A percentile compares a stretch with the other conserved stretches of the same genome.
Evolutionary conservation across 1,139 yeast genomes (phyloP).

Genomic region (Zygoascus sp.): DNA sequence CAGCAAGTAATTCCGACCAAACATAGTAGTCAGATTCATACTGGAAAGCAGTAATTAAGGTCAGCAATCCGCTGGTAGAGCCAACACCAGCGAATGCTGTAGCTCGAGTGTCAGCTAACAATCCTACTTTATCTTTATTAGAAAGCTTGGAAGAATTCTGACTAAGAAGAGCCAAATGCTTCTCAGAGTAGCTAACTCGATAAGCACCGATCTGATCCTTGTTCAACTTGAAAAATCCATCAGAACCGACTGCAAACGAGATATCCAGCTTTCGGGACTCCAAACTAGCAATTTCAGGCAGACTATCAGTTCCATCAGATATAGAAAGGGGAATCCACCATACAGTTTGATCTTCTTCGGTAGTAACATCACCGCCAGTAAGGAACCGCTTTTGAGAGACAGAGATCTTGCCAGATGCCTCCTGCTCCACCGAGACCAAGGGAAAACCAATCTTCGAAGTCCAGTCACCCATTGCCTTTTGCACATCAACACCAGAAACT

Average conservation of each 20-base stretch:
- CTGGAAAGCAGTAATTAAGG: conserved; percentile 42
- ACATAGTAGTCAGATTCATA: conserved; percentile 53
- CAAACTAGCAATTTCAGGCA: conserved; percentile 18
- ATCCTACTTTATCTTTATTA: conserved; percentile 59
- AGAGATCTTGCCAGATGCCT: conserved; percentile 42
- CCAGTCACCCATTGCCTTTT: conserved; percentile 73
- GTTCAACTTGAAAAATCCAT: conserved; percentile 51
- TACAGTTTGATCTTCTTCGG: conserved; percentile 63
- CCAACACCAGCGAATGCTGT: conserved; percentile 57
- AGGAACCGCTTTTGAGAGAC: conserved; percentile 72
- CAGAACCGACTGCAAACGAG: conserved; percentile 26
- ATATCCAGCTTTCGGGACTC: conserved; percentile 25
- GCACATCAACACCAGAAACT: conserved; percentile 71
- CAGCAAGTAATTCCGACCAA: conserved; percentile 56
- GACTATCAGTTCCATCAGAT: conserved; percentile 36
- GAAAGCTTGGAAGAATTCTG: conserved; percentile 45
- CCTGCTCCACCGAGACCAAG: conserved; percentile 59
- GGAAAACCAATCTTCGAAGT: conserved; percentile 82
- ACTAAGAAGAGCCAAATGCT: conserved; percentile 36
- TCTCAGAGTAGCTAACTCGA: conserved; percentile 57
- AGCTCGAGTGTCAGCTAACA: conserved; percentile 59
- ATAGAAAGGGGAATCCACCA: conserved; percentile 76
- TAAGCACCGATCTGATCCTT: conserved; percentile 60
- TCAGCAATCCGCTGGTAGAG: conserved; percentile 49
- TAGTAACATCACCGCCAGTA: conserved; percentile 71